Percentiles rank a stretch among this genome's conserved stretches.
These are phyloP conservation scores for Heliosperma pusillum DNA, from an alignment of 148 eudicot species.

Conservation along the genomic window DNA sequence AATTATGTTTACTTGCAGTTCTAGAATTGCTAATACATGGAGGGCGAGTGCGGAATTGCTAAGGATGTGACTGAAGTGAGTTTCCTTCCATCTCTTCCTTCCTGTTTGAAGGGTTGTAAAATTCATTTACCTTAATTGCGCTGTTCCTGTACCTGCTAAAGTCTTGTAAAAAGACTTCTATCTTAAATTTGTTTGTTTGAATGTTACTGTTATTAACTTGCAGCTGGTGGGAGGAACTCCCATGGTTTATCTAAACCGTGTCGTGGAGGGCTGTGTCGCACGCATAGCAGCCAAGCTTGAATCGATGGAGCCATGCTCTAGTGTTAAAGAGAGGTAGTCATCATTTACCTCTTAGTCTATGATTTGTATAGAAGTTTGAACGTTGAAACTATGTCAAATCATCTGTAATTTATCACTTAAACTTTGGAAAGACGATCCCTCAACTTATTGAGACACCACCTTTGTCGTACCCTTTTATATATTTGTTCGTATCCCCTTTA, in stretches of 20 bases:
- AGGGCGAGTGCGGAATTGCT: slow-evolving; percentile 31
- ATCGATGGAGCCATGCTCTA: slow-evolving; percentile 85
- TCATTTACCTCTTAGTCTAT: slow-evolving; percentile 6
- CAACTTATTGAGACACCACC: too few relatives aligned
- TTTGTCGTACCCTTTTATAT: too few relatives aligned
- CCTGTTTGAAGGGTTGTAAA: neutral
- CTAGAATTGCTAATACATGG: slow-evolving; percentile 22
- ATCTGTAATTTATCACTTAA: too few relatives aligned
- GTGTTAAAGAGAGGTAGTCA: slow-evolving; percentile 69
- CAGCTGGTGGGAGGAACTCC: slow-evolving; percentile 71
- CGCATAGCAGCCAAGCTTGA: slow-evolving; percentile 77
- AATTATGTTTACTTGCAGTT: slow-evolving; percentile 7
- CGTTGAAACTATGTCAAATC: neutral
- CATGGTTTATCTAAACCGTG: slow-evolving; percentile 68
- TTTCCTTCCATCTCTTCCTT: neutral
- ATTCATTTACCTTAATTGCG: neutral
- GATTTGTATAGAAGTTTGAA: neutral
- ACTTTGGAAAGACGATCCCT: too few relatives aligned
- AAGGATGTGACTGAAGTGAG: slow-evolving; percentile 37
- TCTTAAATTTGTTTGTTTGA: neutral
- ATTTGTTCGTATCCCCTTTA: too few relatives aligned
- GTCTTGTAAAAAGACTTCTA: neutral
- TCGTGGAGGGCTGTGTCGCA: slow-evolving; percentile 71
- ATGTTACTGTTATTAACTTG: neutral
- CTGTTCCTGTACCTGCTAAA: neutral